Evolutionary conservation across 2,329 filamentous ascomycete genomes (phyloP), one percentile per base, ranked within the genome.

Genomic region (Metarhizium guizhouense): DNA sequence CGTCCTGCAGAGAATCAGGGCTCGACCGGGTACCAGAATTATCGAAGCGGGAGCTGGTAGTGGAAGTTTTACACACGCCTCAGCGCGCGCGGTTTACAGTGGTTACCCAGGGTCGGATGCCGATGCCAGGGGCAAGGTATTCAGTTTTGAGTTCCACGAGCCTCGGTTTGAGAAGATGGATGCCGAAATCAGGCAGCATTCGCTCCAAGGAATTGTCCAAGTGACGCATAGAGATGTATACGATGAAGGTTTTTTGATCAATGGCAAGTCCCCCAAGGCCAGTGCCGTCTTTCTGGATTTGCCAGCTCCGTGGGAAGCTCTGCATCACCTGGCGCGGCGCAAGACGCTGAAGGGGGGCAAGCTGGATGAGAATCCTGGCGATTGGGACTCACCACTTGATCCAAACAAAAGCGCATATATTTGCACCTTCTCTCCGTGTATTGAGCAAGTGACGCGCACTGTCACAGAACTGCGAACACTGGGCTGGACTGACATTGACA

Each of bases 361-460:
- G 20, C 52, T 60, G 18, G 61, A 54, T 18, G 63, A 67, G n/a
- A 66, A 61, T 5, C 10, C 50, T 51, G 51, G 60, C 29, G 62
- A 56, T 43, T 84, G 80, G 74, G 67, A 78, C 16, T 85, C 82
- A 0, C 78, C 82, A 0, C 77, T 97, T 11, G 86, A 94, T 61
- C 84, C 89, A 0, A 78, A 79, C n/a, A 79, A 82, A 47, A 80
- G 87, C 5, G 83, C 86, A 1, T 81, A 94, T 66, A 81, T 99
- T 54, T 99, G 94, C 75, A 95, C 91, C 0, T 99, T 99, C 73
- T 95, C 88, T 1, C 94, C 94, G 0, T 99, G 94, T 71, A 95
- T 99, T 61, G 94, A 99, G 72, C 94, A 99, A 74, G 93, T 95
- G 25, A 90, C 88, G 54, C 83, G 85, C 55, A 97, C 94, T 0